These are phyloP conservation scores for Mrakia gelida DNA, from an alignment of 768 basidiomycete genomes.

Conservation along the genomic window DNA sequence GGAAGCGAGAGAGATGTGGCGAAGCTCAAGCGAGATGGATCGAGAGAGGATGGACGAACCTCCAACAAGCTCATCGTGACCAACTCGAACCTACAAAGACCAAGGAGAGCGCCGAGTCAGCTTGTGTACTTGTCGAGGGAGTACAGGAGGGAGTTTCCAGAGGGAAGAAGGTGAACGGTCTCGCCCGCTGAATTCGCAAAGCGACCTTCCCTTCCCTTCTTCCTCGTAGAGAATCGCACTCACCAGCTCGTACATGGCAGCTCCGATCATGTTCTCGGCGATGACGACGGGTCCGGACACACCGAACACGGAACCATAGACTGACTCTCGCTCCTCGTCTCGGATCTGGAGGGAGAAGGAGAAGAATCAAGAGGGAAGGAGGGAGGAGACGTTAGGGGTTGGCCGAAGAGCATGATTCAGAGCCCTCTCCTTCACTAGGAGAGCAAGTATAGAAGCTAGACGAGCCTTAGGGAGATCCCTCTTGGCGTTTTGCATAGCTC, in stretches of 20 bases:
- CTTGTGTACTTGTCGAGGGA: too few species aligned
- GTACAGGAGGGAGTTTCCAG: too few species aligned
- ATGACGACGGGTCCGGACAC: conserved; percentile 99
- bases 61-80: conserved; percentile 96
- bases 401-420: background rate
- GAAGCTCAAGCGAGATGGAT: conserved; percentile 15
- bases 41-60: conserved; percentile 52
- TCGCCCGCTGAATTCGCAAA: background rate
- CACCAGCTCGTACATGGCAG: conserved; percentile 94
- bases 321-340: conserved; percentile 82
- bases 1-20: background rate
- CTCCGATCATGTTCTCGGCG: conserved; percentile 91
- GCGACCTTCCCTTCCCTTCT: background rate
- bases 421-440: background rate
- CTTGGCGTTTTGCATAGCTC: conserved; percentile 86
- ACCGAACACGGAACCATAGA: conserved; percentile 52
- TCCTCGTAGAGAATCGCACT: background rate
- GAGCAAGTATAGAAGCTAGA: background rate
- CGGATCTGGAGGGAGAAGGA: conserved; percentile 52
- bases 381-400: conserved; percentile 1
- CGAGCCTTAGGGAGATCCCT: conserved; percentile 66
- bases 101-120: background rate
- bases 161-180: background rate
- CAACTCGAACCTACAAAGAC: conserved; percentile 62
- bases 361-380: background rate